phyloP scores from a whole-genome alignment of 768 basidiomycete genomes.

The Phlebiopsis gigantea region DNA sequence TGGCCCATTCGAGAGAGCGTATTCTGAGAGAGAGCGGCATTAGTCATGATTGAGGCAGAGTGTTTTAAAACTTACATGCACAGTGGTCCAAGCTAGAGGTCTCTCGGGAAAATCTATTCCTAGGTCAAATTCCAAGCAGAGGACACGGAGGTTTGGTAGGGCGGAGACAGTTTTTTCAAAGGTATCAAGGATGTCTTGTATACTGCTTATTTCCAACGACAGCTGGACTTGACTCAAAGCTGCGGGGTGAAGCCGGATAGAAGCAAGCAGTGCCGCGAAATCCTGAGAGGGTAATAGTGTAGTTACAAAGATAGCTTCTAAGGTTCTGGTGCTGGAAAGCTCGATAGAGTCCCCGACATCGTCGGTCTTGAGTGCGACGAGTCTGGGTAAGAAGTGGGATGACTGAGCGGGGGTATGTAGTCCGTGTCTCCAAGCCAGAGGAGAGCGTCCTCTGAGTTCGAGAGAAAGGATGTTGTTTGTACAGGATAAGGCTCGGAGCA shows the following conservation, averaged over 20 bases:
- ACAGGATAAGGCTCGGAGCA: neutral
- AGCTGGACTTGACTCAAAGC: neutral
- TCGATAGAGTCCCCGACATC: constrained; percentile 1
- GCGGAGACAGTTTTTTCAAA: neutral
- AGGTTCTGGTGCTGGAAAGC: constrained; percentile 8
- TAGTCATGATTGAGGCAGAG: neutral
- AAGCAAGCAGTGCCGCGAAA: neutral
- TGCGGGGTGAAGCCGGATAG: neutral
- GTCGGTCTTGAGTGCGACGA: constrained; percentile 19
- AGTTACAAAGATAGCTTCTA: constrained; percentile 9
- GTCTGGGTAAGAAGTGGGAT: constrained; percentile 14
- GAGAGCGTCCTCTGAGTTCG: neutral
- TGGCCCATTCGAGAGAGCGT: constrained; percentile 14
- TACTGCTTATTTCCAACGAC: neutral
- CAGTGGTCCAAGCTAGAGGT: neutral
- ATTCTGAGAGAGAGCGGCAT: constrained; percentile 10
- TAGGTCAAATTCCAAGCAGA: constrained; percentile 1
- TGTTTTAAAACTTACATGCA: neutral
- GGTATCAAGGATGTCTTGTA: neutral
- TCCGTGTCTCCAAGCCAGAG: neutral
- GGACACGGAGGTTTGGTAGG: neutral
- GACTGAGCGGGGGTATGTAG: constrained; percentile 1
- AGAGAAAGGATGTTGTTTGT: constrained; percentile 4
- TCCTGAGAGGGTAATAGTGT: neutral
- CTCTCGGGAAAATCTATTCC: neutral